Conservation (phyloP, 108 stramenopile genomes). For the Pinguiococcus pyrenoidosus region DNA sequence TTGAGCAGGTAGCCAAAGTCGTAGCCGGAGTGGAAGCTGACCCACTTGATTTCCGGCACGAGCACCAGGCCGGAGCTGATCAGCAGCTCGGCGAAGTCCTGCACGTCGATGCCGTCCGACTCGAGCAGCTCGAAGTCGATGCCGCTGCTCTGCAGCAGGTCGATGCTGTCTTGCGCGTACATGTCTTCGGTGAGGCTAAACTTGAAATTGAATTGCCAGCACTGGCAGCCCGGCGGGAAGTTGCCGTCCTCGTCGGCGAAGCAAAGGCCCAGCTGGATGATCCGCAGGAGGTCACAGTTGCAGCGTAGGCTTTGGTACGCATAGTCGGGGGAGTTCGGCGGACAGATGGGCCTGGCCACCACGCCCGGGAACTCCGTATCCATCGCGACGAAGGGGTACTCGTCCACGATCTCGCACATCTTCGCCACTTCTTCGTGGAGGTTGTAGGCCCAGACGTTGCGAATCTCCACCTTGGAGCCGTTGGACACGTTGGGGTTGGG, state of each 20-base stretch:
- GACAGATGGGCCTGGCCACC: conserved; percentile 91
- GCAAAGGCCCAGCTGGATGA: conserved; percentile 88
- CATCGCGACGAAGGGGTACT: conserved; percentile 94
- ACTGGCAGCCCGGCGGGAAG: conserved; percentile 70
- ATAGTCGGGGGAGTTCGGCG: conserved; percentile 72
- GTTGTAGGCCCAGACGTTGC: conserved; percentile 48
- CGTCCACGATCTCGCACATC: conserved; percentile 78
- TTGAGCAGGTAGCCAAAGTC: conserved; percentile 96
- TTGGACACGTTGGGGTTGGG: too few species aligned
- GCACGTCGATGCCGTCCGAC: conserved; percentile 77
- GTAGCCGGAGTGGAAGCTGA: conserved; percentile 92
- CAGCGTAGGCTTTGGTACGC: conserved; percentile 91
- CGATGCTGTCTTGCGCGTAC: conserved; percentile 96
- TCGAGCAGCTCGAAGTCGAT: conserved; percentile 87
- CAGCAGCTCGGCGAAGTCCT: conserved; percentile 84
- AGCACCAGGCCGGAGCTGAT: conserved; percentile 93
- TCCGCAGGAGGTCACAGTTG: conserved; percentile 87
- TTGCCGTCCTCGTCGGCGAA: conserved; percentile 89
- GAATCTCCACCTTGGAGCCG: conserved; percentile 35
- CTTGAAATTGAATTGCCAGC: conserved; percentile 98
- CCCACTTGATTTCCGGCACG: conserved; percentile 85
- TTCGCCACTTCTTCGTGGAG: conserved; percentile 61
- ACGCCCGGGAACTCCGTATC: conserved; percentile 98
- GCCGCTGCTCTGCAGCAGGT: conserved; percentile 77
- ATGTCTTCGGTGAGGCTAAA: conserved; percentile 88